Conservation (phyloP, 768 basidiomycete species). For the Tulasnella sp. region DNA sequence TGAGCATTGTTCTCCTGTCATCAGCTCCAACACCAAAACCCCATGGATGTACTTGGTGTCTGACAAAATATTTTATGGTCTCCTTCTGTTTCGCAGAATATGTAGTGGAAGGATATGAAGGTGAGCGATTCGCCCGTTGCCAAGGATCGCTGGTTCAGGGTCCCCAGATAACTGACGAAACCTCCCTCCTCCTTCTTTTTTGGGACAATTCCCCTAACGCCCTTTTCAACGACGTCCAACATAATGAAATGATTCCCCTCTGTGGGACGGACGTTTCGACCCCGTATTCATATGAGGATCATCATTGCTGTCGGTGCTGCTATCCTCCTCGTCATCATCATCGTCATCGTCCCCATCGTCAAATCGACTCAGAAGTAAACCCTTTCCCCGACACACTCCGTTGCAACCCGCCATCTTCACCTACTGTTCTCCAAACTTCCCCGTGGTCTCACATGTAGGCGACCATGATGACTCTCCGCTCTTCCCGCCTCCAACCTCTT, state of each 20-base stretch:
- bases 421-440: too few species aligned
- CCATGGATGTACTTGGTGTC: neutral
- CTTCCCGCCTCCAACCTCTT: neutral
- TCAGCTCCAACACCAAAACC: too few species aligned
- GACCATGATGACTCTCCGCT: neutral
- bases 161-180: neutral
- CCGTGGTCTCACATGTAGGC: too few species aligned
- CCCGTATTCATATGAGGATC: slow-evolving; percentile 70
- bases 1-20: slow-evolving; percentile 35
- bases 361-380: slow-evolving; percentile 56
- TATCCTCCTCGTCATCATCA: slow-evolving; percentile 90
- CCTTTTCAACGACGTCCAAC: too few species aligned
- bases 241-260: neutral
- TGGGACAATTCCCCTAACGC: too few species aligned
- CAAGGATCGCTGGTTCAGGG: neutral
- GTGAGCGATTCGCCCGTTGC: slow-evolving; percentile 37
- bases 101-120: slow-evolving; percentile 99
- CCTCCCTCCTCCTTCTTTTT: neutral
- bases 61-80: neutral
- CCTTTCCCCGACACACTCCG: neutral
- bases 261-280: neutral
- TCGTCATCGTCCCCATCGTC: slow-evolving; percentile 90
- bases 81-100: slow-evolving; percentile 48
- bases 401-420: neutral
- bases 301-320: slow-evolving; percentile 86